Evolutionary conservation across 1,139 yeast genomes (phyloP).

Genomic region (Suhomyces bokatorum): DNA sequence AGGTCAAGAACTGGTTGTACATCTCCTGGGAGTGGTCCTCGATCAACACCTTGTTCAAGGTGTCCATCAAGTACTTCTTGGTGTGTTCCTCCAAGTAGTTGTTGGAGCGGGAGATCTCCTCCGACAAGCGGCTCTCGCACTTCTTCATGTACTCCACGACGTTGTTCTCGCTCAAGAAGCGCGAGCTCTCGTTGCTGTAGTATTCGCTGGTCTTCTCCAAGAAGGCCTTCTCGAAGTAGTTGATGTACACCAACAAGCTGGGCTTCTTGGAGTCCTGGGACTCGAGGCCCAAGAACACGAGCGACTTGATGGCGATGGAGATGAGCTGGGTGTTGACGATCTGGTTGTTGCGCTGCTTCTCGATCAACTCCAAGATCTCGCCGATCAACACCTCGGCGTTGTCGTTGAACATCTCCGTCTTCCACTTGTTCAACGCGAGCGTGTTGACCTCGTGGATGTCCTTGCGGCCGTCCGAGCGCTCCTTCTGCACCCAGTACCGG

Average conservation of each 20-base stretch:
- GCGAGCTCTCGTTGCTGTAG: constrained; percentile 68
- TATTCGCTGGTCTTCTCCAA: constrained; percentile 72
- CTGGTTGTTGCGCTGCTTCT: constrained; percentile 77
- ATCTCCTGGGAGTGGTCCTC: constrained; percentile 75
- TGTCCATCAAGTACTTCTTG: constrained; percentile 70
- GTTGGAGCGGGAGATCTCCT: constrained; percentile 77
- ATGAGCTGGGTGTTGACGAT: constrained; percentile 67
- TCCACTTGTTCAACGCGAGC: constrained; percentile 85
- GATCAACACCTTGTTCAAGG: constrained; percentile 74
- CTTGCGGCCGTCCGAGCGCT: constrained; percentile 91
- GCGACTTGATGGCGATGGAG: constrained; percentile 77
- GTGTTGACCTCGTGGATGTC: constrained; percentile 91
- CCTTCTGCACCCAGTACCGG: constrained; percentile 97
- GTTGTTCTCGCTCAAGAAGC: constrained; percentile 68
- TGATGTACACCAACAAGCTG: constrained; percentile 77
- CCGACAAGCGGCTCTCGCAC: constrained; percentile 78
- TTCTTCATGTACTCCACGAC: constrained; percentile 90
- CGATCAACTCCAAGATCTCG: constrained; percentile 76
- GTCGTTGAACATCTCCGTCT: constrained; percentile 71
- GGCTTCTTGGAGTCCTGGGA: constrained; percentile 82
- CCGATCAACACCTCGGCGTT: constrained; percentile 59
- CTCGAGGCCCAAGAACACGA: constrained; percentile 76
- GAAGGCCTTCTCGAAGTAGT: constrained; percentile 75
- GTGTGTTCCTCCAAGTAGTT: constrained; percentile 86
- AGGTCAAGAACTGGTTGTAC: constrained; percentile 70